These are phyloP conservation scores for Trichocladium uniseriatum DNA, from an alignment of 495 filamentous ascomycete species.

Conservation along the genomic window DNA sequence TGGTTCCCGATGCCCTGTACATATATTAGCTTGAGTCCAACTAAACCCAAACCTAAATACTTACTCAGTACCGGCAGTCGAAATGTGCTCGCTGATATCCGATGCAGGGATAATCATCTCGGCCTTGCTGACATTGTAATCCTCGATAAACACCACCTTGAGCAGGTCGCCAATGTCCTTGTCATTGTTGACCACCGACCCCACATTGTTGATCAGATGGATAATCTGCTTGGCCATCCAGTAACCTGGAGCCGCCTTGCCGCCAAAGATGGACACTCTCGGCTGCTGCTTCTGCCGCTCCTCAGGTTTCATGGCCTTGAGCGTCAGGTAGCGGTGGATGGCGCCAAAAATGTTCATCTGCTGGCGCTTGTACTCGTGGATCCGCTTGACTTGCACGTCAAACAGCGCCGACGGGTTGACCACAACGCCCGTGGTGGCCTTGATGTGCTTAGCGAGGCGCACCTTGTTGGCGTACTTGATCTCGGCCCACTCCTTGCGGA, in stretches of 20 bases:
- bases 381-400: slow-evolving; percentile 96
- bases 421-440: slow-evolving; percentile 61
- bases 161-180: slow-evolving; percentile 83
- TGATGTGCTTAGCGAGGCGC: slow-evolving; percentile 82
- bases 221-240: slow-evolving; percentile 99
- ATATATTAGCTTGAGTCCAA: neutral
- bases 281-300: slow-evolving; percentile 82
- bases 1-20: slow-evolving; percentile 44
- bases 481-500: slow-evolving; percentile 83
- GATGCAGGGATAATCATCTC: slow-evolving; percentile 93
- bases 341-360: slow-evolving; percentile 98
- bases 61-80: slow-evolving; percentile 86
- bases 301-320: slow-evolving; percentile 76
- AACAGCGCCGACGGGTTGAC: slow-evolving; percentile 87
- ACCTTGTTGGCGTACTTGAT: slow-evolving; percentile 68
- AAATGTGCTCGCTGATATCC: slow-evolving; percentile 97
- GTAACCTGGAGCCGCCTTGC: slow-evolving; percentile 95
- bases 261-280: slow-evolving; percentile 94
- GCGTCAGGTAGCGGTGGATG: slow-evolving; percentile 84
- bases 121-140: slow-evolving; percentile 99
- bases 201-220: slow-evolving; percentile 89
- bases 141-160: slow-evolving; percentile 94
- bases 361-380: slow-evolving; percentile 99
- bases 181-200: slow-evolving; percentile 85
- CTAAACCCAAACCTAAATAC: slow-evolving; percentile 37